These are phyloP conservation scores for Orobanche coerulescens DNA, from an alignment of 257 asterid genomes.

Conservation along the genomic window DNA sequence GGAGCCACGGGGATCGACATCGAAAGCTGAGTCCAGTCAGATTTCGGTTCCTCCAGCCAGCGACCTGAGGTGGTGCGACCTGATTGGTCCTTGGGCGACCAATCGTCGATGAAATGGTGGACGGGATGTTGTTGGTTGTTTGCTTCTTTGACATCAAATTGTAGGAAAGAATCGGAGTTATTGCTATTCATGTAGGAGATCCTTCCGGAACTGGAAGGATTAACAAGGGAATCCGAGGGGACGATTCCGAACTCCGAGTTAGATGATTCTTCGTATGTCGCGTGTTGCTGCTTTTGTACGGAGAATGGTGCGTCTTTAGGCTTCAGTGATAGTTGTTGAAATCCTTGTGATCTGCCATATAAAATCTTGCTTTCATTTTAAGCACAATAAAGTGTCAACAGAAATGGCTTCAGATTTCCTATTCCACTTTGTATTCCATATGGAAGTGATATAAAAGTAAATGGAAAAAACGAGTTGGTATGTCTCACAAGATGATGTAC, in stretches of 20 bases:
- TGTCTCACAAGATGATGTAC: too few species aligned
- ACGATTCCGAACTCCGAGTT: constrained; percentile 50
- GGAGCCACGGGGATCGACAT: constrained; percentile 70
- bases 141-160: constrained; percentile 33
- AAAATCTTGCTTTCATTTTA: not conserved
- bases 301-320: constrained; percentile 36
- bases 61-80: constrained; percentile 28
- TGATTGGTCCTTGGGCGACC: constrained; percentile 50
- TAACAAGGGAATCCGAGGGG: constrained; percentile 54
- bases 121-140: constrained; percentile 35
- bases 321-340: constrained; percentile 36
- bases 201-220: constrained; percentile 52
- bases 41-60: constrained; percentile 56
- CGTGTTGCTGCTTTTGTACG: constrained; percentile 44
- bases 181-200: constrained; percentile 36
- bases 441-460: too few species aligned
- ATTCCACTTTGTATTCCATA: too few species aligned
- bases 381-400: constrained; percentile 1
- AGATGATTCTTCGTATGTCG: constrained; percentile 31
- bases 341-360: constrained; percentile 53
- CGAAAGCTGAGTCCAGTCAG: constrained; percentile 88
- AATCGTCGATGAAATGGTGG: constrained; percentile 56
- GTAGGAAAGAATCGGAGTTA: constrained; percentile 37
- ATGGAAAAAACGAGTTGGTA: too few species aligned
- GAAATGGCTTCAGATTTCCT: too few species aligned